phyloP scores from a whole-genome alignment of 306 rosid genomes.

The Gleditsia sinensis region DNA sequence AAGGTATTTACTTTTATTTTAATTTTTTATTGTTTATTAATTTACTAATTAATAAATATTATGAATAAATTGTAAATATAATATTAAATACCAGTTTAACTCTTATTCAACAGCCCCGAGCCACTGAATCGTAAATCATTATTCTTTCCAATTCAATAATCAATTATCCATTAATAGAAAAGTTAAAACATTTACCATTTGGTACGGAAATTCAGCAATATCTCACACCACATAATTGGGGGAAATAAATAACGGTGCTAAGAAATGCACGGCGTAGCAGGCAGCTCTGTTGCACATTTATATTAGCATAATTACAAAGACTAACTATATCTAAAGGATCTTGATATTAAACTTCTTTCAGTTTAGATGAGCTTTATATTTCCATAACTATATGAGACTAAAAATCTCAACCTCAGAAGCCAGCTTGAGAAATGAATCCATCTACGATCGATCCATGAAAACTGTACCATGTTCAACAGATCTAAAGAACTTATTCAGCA shows the following conservation, averaged over 20 bases:
- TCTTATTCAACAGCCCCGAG: no score
- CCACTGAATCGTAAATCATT: no score
- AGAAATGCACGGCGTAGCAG: neutral
- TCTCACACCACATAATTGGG: no score
- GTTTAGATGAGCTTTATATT: neutral
- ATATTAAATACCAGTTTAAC: no score
- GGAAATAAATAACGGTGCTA: neutral
- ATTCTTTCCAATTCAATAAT: no score
- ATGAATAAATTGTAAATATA: no score
- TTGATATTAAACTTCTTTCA: neutral
- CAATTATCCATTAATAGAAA: no score
- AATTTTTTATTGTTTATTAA: no score
- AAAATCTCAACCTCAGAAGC: constrained; percentile 29
- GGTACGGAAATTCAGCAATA: neutral
- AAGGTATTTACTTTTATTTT: no score
- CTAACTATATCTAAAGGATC: constrained; percentile 9
- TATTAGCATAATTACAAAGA: constrained; percentile 4
- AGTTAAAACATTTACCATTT: neutral
- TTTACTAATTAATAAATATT: no score
- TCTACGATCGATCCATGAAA: constrained; percentile 82
- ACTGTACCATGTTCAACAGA: constrained; percentile 68
- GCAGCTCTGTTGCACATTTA: no score
- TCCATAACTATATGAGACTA: constrained; percentile 26
- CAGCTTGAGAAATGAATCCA: constrained; percentile 4
- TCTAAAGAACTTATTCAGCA: constrained; percentile 83